Conservation (phyloP, 2,329 filamentous ascomycete species). For the Trichophyton simii region DNA sequence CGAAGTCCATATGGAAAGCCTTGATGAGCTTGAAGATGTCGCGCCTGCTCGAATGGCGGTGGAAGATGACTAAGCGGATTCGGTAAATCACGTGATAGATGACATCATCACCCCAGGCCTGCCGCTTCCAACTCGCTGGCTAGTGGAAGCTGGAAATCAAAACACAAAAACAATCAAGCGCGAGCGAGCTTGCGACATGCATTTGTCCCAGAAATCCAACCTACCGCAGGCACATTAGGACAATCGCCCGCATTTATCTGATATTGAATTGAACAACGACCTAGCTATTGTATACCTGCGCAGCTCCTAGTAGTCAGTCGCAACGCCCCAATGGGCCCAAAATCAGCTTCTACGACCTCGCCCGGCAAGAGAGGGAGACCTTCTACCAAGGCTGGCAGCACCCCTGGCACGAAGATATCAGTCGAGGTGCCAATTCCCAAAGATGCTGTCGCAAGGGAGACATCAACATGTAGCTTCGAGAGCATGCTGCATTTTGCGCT, state of each 20-base stretch:
- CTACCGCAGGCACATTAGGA: not conserved
- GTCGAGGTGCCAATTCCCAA: not conserved
- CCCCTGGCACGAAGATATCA: not conserved
- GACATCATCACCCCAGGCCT: not conserved
- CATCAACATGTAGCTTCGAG: constrained; percentile 20
- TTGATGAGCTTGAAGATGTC: no score
- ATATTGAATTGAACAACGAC: not conserved
- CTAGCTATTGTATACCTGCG: not conserved
- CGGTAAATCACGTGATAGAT: not conserved
- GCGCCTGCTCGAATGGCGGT: no score
- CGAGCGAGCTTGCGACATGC: not conserved
- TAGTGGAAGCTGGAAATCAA: not conserved
- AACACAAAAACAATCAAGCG: constrained; percentile 5
- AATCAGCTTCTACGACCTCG: constrained; percentile 13
- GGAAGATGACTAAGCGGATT: no score
- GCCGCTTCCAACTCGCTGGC: not conserved
- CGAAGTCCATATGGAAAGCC: no score
- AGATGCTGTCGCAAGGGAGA: constrained; percentile 9
- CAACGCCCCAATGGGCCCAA: constrained; percentile 8
- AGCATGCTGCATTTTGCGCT: constrained; percentile 33
- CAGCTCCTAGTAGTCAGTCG: not conserved
- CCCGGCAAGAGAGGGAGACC: constrained; percentile 11
- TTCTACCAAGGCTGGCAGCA: not conserved
- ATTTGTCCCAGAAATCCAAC: not conserved
- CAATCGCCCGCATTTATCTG: no score